phyloP scores from a whole-genome alignment of 1,284 basidiomycete genomes.

The Phaffia rhodozyma region DNA sequence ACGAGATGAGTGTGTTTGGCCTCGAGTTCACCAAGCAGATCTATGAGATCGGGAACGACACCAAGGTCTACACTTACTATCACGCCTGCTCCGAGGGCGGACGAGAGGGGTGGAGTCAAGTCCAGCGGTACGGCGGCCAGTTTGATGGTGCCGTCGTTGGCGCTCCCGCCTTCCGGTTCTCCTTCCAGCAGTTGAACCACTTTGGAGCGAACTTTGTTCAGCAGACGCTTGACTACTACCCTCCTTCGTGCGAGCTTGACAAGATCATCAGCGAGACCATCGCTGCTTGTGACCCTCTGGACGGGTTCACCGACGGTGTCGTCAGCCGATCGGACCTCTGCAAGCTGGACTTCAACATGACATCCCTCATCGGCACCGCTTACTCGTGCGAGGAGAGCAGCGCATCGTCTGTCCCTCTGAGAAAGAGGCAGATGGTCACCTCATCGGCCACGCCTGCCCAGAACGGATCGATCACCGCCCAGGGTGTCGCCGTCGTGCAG shows the following conservation, averaged over 20 bases:
- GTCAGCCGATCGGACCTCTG: constrained; percentile 18
- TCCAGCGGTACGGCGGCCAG: constrained; percentile 24
- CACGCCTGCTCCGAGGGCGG: constrained; percentile 27
- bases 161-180: constrained; percentile 27
- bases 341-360: not conserved
- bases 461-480: constrained; percentile 5
- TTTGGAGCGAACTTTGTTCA: constrained; percentile 3
- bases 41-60: constrained; percentile 7
- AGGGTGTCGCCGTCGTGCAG: constrained; percentile 9
- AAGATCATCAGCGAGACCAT: constrained; percentile 14
- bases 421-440: not conserved
- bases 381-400: no score
- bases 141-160: constrained; percentile 32
- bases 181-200: constrained; percentile 11
- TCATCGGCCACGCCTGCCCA: not conserved
- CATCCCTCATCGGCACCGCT: no score
- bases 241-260: constrained; percentile 11
- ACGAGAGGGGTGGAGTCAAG: constrained; percentile 25
- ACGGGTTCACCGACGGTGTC: constrained; percentile 18
- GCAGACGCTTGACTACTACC: constrained; percentile 9
- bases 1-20: constrained; percentile 17
- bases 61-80: constrained; percentile 18
- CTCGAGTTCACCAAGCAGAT: constrained; percentile 16
- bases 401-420: not conserved
- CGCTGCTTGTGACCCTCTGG: constrained; percentile 18